Evolutionary conservation across 192 early-diverging fungal species (phyloP), one percentile per base, ranked within the genome.

Genomic region (Coemansia sp.): DNA sequence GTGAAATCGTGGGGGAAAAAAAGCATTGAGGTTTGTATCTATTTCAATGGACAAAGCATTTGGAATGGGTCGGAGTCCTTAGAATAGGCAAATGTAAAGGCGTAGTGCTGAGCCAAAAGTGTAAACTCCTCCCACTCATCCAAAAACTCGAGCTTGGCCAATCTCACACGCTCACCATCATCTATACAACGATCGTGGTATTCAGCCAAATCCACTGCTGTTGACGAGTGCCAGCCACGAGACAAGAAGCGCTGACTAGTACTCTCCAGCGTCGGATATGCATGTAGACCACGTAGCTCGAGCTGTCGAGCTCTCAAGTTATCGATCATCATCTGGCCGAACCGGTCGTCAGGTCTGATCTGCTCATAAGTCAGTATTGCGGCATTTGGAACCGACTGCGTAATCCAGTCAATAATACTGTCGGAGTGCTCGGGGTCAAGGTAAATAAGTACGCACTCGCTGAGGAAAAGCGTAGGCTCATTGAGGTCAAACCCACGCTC

Each of bases 381-480:
- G 6, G 89, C 77, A 16, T 81, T 68, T 1, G 65, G 52, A 40
- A 91, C 69, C 22, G 82, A 72, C 5, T 70, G 39, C 0, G 87
- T 88, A 47, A 90, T 85, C 94, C 92, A 94, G 55, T 88, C 72
- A 5, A 99, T 61, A 41, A 99, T 91, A 4, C 47, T 47, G 47
- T 91, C 86, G 0, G 93, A 89, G 58, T 87, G 80, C 10, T 63
- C 18, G 1, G 94, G 87, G 39, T 89, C 86, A 31, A 98, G 74
- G 79, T 99, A 99, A 8, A 99, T 91, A 40, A 98, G 81, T 20
- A 97, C 94, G 53, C 95, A 97, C 78, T 99, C 97, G 64, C 95
- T 94, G 7, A 99, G 70, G 64, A 97, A 94, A 46, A 99, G 76
- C 0, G 96, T 99, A 4, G 96, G 94, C 11, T 58, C 62, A 0